Evolutionary conservation across 805 yeast genomes (phyloP), one percentile per base, ranked within the genome.

Genomic region (Kodamaea laetipori): DNA sequence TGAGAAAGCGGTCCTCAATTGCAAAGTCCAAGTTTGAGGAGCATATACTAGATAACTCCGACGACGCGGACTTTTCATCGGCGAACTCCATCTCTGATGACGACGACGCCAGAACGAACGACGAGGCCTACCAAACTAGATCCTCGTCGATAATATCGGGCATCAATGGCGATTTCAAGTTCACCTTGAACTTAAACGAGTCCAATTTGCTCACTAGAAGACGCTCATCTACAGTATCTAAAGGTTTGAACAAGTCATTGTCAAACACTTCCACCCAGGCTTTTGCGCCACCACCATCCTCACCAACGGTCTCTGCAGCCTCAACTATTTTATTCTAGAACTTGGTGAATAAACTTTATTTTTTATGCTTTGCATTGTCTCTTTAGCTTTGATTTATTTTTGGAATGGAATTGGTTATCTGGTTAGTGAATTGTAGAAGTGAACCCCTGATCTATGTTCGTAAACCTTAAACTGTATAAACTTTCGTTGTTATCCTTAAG

Each of bases 141-240:
- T 66, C 71, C n/a, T 61, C 67, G 10, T 62, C 69, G 3, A 64
- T 69, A 4, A 64, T 69, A 12, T 64, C 72, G 11, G 70, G 70
- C 13, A 58, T 64, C 2, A 66, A 60, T 38, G 73, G 71, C 4
- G 73, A 67, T 40, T 66, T 59, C 50, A 69, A 70, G 48, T 80
- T 84, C 50, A 84, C 84, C 42, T 67, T 84, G 46, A 80, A 77
- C 47, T 60, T 84, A 54, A 80, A 80, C 44, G 84, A 83, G 15
- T 80, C 87, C 34, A 82, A 84, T 24, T 61, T 84, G 47, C 63
- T 84, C 28, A 76, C 80, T 36, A 68, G 89, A 43, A 67, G 89
- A 37, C 72, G 71, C 47, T 61, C 67, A 4, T 61, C 68, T 3
- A 55, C 57, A 4, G 17, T 50, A 10, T 44, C 49, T n/a, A 43